Evolutionary conservation across 768 basidiomycete species (phyloP).

Genomic region (Daedalea quercina): DNA sequence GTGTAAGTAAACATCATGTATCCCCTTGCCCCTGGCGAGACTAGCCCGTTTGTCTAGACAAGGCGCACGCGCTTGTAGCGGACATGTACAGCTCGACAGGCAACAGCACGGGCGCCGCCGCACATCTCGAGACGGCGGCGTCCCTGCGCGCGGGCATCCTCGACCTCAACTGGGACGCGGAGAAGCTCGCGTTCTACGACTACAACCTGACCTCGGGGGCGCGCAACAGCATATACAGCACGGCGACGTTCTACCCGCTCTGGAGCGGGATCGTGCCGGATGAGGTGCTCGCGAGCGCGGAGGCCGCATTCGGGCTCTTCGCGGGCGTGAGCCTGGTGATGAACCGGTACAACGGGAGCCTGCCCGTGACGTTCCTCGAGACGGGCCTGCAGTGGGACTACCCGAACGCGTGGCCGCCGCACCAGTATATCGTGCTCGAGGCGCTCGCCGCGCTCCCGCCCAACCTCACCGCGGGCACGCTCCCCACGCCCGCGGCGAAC

Average conservation of each 20-base stretch:
- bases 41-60: constrained; percentile 35
- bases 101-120: constrained; percentile 34
- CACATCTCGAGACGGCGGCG: constrained; percentile 51
- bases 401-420: constrained; percentile 87
- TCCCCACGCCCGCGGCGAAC: constrained; percentile 44
- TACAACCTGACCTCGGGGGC: constrained; percentile 69
- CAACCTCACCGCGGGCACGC: constrained; percentile 52
- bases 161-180: constrained; percentile 81
- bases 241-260: constrained; percentile 75
- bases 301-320: constrained; percentile 67
- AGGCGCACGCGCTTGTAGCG: constrained; percentile 54
- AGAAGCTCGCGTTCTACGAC: constrained; percentile 87
- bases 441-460: constrained; percentile 71
- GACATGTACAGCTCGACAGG: constrained; percentile 44
- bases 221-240: constrained; percentile 61
- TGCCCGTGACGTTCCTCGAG: constrained; percentile 71
- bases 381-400: constrained; percentile 86
- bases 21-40: constrained; percentile 3
- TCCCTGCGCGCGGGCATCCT: constrained; percentile 63
- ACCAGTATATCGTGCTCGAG: constrained; percentile 73
- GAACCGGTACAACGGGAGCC: constrained; percentile 83
- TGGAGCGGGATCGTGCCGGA: constrained; percentile 84
- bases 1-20: constrained; percentile 40
- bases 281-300: constrained; percentile 49
- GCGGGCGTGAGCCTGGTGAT: constrained; percentile 70